Evolutionary conservation across 495 filamentous ascomycete species (phyloP), one percentile per base, ranked within the genome.

Genomic region (Penicillium parvum): DNA sequence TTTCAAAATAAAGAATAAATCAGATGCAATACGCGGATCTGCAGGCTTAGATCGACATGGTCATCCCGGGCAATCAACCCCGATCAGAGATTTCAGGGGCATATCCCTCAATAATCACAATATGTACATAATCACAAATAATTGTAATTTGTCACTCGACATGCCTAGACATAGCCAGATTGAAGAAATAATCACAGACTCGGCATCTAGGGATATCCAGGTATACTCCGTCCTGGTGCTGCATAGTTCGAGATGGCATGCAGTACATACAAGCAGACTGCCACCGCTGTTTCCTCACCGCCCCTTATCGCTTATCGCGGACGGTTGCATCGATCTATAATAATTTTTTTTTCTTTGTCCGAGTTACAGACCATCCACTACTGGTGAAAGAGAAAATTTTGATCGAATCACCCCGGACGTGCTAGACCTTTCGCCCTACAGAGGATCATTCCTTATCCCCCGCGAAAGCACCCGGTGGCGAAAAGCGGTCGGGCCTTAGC

Each of bases 281-380:
- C 34, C 39, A 50, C 47, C 47, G 41, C 23, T 29, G 20, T 34
- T 53, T 43, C 14, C 11, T 10, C 28, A 11, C 27, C 36, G 32
- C 19, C 25, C 35, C 47, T 55, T 55, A 55, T 55, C 47, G 52
- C 43, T 51, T 55, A 55, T 55, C 52, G 47, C 47, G 47, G 44
- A 28, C 36, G 25, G 20, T 29, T 27, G 22, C 21, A 45, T 42
- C 14, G 0, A 34, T n/a, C n/a, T n/a, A 17, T n/a, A 39, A 18
- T 16, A 17, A 27, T 18, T 8, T 29, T 7, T 16, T 7, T 23
- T 18, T 40, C 4, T 30, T 18, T 30, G 27, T 3, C n/a, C 30
- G 10, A 7, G 9, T 1, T 9, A 8, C 8, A 29, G 11, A 12
- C 27, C 10, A 29, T 11, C 15, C 27, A 29, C n/a, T n/a, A n/a